Conservation (phyloP, 208 protist genomes). For the Hexamita inflata region DNA sequence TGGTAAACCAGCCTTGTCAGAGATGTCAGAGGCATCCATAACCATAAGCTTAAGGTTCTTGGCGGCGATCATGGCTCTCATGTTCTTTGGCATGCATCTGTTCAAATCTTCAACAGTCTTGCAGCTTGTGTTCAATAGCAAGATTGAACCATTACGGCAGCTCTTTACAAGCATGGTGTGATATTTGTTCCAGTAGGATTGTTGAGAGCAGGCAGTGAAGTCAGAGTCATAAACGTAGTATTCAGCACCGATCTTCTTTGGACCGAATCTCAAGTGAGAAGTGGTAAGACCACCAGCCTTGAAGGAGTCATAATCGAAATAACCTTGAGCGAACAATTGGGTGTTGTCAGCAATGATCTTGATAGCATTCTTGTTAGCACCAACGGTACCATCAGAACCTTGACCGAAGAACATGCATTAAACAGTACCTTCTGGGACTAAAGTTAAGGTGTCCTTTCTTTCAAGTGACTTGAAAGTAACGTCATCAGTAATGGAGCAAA, state of each 20-base stretch:
- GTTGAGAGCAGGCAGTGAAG: conserved; percentile 53
- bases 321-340: conserved; percentile 49
- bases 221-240: conserved; percentile 55
- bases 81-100: conserved; percentile 35
- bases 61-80: conserved; percentile 44
- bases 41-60: conserved; percentile 39
- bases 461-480: conserved; percentile 50
- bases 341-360: conserved; percentile 55
- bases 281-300: conserved; percentile 55
- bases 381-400: conserved; percentile 58
- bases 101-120: conserved; percentile 43
- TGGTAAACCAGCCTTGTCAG: conserved; percentile 38
- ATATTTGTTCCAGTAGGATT: conserved; percentile 49
- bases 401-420: conserved; percentile 57
- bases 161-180: conserved; percentile 40
- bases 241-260: conserved; percentile 46
- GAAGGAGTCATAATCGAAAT: conserved; percentile 58
- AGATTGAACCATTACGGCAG: conserved; percentile 43
- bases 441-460: conserved; percentile 30
- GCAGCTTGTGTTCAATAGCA: conserved; percentile 52
- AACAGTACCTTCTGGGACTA: conserved; percentile 41
- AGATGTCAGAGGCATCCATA: conserved; percentile 52
- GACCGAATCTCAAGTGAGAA: conserved; percentile 58
- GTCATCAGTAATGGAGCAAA: conserved; percentile 58
- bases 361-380: conserved; percentile 60